Conservation (phyloP, 169 alveolate species). For the Plasmodium berghei region DNA sequence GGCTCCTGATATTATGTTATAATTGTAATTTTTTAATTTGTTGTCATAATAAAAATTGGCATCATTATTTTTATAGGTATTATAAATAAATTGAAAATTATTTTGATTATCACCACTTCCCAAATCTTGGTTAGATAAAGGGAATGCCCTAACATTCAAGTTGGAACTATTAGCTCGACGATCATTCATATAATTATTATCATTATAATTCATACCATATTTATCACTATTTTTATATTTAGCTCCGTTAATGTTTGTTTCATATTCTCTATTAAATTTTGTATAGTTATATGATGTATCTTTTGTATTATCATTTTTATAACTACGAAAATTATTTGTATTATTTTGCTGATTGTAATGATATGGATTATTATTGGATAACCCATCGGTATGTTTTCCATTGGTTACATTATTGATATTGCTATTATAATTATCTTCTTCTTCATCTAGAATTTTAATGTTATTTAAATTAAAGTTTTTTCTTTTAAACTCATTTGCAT, state of each 20-base stretch:
- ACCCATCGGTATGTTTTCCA: neutral
- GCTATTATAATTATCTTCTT: slow-evolving; percentile 4
- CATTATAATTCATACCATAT: neutral
- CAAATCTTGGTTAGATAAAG: too few species aligned
- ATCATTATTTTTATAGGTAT: too few species aligned
- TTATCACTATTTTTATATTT: slow-evolving; percentile 4
- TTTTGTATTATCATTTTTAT: neutral
- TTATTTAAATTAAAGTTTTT: slow-evolving; percentile 26
- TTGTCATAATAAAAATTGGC: too few species aligned
- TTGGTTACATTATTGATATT: neutral
- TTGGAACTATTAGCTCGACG: neutral
- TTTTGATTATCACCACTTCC: too few species aligned
- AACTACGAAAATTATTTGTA: neutral
- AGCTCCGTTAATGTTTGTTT: neutral
- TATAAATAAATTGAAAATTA: too few species aligned
- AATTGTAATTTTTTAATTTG: too few species aligned
- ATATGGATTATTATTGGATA: neutral
- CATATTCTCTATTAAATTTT: neutral
- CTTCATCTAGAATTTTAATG: slow-evolving; percentile 50
- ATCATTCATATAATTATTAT: neutral
- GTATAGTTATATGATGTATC: neutral
- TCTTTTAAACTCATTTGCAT: slow-evolving; percentile 17
- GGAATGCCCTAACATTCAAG: neutral
- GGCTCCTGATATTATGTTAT: too few species aligned
- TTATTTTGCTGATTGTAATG: neutral